Evolutionary conservation across 495 filamentous ascomycete species (phyloP).

Genomic region (Aspergillus sclerotiicarbonarius): DNA sequence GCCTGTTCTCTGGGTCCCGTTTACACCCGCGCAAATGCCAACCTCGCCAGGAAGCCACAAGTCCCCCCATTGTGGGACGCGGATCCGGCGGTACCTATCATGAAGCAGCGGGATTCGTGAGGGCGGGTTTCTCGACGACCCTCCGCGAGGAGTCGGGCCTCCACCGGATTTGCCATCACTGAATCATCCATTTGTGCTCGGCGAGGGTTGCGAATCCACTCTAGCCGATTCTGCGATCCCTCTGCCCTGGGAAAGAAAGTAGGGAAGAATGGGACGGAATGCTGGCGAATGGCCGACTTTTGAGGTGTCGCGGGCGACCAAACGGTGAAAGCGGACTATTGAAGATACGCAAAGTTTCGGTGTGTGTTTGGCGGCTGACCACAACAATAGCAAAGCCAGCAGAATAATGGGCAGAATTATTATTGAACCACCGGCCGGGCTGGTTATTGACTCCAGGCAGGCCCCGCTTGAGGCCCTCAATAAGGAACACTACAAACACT

Average conservation of each 20-base stretch:
- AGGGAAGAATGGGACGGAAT: not conserved
- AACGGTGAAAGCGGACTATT: conserved; percentile 8
- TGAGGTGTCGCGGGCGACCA: not conserved
- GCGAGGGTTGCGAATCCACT: not conserved
- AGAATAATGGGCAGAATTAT: conserved; percentile 1
- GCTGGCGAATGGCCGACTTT: conserved; percentile 3
- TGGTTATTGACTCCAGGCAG: not conserved
- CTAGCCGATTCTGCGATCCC: not conserved
- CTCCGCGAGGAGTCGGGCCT: conserved; percentile 4
- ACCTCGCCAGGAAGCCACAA: conserved; percentile 26
- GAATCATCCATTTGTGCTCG: not conserved
- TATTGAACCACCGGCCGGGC: not conserved
- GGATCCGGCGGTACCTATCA: conserved; percentile 34
- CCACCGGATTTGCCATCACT: conserved; percentile 15
- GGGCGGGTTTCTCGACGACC: conserved; percentile 20
- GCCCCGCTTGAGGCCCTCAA: not conserved
- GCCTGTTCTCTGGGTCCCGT: conserved; percentile 17
- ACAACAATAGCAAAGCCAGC: conserved; percentile 3
- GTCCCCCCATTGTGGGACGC: conserved; percentile 27
- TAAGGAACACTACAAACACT: not conserved
- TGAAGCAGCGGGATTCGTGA: conserved; percentile 20
- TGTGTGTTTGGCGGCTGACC: conserved; percentile 8
- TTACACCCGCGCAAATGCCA: conserved; percentile 23
- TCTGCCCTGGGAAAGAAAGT: not conserved
- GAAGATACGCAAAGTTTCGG: conserved; percentile 17